These are phyloP conservation scores for Rhytidhysteron rufulum DNA, from an alignment of 2,329 filamentous ascomycete genomes.

Conservation along the genomic window DNA sequence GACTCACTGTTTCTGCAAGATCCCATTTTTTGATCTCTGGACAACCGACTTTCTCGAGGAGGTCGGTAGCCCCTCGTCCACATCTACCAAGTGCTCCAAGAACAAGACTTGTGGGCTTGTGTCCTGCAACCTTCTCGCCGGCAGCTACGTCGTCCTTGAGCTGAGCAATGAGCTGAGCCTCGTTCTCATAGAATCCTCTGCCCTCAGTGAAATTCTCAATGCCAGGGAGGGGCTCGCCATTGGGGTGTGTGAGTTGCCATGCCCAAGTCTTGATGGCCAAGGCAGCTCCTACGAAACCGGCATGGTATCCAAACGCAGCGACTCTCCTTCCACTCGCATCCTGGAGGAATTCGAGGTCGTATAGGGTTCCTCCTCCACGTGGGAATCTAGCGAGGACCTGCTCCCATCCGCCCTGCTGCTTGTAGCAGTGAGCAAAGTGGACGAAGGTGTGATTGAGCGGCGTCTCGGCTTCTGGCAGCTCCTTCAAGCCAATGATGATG, in stretches of 20 bases:
- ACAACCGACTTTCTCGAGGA: constrained; percentile 71
- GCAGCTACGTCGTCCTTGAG: constrained; percentile 68
- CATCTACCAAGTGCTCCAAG: constrained; percentile 79
- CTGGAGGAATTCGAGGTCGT: constrained; percentile 83
- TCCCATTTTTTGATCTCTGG: constrained; percentile 71
- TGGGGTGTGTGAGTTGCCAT: constrained; percentile 70
- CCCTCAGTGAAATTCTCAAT: constrained; percentile 51
- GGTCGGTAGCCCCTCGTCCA: constrained; percentile 77
- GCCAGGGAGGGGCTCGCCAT: constrained; percentile 61
- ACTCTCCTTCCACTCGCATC: constrained; percentile 69
- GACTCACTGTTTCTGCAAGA: constrained; percentile 64
- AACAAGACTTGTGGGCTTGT: constrained; percentile 70
- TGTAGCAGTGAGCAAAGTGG: constrained; percentile 42
- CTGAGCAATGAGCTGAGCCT: constrained; percentile 67
- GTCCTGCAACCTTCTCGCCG: constrained; percentile 64
- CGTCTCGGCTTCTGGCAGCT: constrained; percentile 36
- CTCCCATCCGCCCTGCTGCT: constrained; percentile 58
- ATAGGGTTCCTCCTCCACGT: constrained; percentile 69
- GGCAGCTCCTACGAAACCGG: constrained; percentile 45
- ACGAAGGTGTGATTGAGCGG: constrained; percentile 39
- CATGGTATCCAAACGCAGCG: constrained; percentile 61
- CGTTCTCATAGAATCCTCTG: constrained; percentile 64
- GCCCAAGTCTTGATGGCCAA: constrained; percentile 63
- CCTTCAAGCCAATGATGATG: constrained; percentile 41
- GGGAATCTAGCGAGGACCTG: constrained; percentile 75